Conservation (phyloP, 352 stramenopile genomes). For the Pythium brassicae region DNA sequence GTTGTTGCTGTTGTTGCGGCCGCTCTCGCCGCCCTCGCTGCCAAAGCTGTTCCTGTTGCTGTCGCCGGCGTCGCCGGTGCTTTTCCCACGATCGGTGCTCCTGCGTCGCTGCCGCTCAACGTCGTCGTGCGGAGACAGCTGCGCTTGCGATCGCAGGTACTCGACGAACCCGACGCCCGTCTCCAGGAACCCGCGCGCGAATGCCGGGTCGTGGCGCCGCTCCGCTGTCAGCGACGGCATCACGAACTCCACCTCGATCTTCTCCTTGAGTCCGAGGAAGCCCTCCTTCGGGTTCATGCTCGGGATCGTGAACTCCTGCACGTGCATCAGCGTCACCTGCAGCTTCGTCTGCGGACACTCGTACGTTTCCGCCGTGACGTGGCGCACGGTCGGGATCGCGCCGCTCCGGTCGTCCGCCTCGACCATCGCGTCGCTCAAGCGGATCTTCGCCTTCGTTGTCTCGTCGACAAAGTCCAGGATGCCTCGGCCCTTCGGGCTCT, state of each 20-base stretch:
- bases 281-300: constrained; percentile 31
- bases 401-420: constrained; percentile 30
- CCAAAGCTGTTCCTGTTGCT: not conserved
- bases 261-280: constrained; percentile 49
- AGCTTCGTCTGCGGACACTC: constrained; percentile 23
- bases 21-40: no score
- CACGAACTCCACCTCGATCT: constrained; percentile 60
- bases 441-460: constrained; percentile 28
- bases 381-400: constrained; percentile 51
- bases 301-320: constrained; percentile 56
- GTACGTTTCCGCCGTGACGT: constrained; percentile 49
- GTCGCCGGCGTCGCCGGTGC: not conserved
- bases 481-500: constrained; percentile 32
- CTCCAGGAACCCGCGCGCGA: constrained; percentile 48
- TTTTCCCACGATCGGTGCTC: not conserved
- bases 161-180: constrained; percentile 65
- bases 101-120: not conserved
- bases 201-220: constrained; percentile 39
- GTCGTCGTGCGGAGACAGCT: constrained; percentile 3
- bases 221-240: constrained; percentile 56
- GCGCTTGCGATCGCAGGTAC: constrained; percentile 34
- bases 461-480: constrained; percentile 53
- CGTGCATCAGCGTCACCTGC: constrained; percentile 43
- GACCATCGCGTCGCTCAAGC: constrained; percentile 48
- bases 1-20: no score